Evolutionary conservation across 1,139 yeast genomes (phyloP).

Genomic region (Hyphopichia buzzinii): DNA sequence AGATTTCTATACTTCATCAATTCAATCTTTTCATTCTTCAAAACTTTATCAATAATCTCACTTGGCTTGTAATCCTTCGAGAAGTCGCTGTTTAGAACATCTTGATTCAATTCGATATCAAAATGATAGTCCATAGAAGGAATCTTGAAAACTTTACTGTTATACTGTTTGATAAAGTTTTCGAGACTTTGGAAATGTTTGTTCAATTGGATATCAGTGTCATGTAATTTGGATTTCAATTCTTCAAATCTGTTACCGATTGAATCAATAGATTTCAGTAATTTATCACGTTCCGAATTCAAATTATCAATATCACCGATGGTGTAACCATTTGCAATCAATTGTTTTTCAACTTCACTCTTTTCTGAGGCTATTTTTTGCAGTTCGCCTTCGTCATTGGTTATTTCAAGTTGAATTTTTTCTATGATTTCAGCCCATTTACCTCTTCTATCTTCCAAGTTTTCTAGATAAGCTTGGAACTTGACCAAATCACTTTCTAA

Average conservation of each 20-base stretch:
- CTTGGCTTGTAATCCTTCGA: slow-evolving; percentile 23
- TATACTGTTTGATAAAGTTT: slow-evolving; percentile 52
- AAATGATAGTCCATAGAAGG: slow-evolving; percentile 24
- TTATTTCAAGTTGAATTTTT: slow-evolving; percentile 56
- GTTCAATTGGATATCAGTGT: slow-evolving; percentile 48
- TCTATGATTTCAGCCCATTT: slow-evolving; percentile 63
- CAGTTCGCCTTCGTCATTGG: slow-evolving; percentile 43
- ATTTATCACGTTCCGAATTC: slow-evolving; percentile 58
- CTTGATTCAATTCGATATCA: slow-evolving; percentile 29
- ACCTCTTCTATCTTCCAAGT: slow-evolving; percentile 60
- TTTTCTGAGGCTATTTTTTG: slow-evolving; percentile 45
- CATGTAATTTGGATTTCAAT: slow-evolving; percentile 33
- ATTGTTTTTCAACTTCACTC: slow-evolving; percentile 41
- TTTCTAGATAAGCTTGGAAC: slow-evolving; percentile 67
- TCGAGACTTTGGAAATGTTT: slow-evolving; percentile 51
- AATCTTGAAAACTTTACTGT: slow-evolving; percentile 50
- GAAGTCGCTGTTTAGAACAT: slow-evolving; percentile 21
- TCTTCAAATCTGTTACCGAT: slow-evolving; percentile 43
- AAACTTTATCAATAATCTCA: slow-evolving; percentile 30
- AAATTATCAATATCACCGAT: slow-evolving; percentile 62
- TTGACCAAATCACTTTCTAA: slow-evolving; percentile 70
- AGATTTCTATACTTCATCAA: slow-evolving; percentile 48
- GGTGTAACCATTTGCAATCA: slow-evolving; percentile 56
- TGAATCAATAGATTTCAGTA: slow-evolving; percentile 55
- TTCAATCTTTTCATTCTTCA: slow-evolving; percentile 38